Percentiles rank a stretch among this genome's conserved stretches.
phyloP scores from a whole-genome alignment of 257 asterid genomes.

The Nicotiana attenuata region DNA sequence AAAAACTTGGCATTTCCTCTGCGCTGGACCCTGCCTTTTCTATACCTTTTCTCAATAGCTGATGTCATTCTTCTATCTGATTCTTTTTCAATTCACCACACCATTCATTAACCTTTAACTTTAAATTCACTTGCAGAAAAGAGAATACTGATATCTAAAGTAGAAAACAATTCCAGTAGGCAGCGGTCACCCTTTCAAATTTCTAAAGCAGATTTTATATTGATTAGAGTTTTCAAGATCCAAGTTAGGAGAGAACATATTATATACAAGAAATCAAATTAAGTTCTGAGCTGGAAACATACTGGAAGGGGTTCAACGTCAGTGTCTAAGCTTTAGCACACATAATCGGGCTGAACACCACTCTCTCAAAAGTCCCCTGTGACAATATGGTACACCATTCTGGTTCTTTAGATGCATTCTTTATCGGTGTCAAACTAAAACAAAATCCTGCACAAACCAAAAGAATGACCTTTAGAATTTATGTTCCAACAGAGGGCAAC shows the following conservation, averaged over 20 bases:
- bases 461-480: neutral
- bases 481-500: neutral
- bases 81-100: neutral
- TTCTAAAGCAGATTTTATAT: neutral
- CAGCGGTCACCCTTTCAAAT: neutral
- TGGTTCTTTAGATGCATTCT: conserved; percentile 39
- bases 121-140: neutral
- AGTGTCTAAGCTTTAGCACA: conserved; percentile 38
- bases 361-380: conserved; percentile 68
- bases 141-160: no score
- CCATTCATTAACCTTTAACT: neutral
- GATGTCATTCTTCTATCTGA: neutral
- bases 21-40: neutral
- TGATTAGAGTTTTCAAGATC: neutral
- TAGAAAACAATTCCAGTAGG: no score
- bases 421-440: conserved; percentile 63
- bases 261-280: neutral
- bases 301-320: neutral
- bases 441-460: conserved; percentile 49
- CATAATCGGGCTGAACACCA: conserved; percentile 67
- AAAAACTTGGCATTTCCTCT: neutral
- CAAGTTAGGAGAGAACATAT: neutral
- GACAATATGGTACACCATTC: conserved; percentile 60
- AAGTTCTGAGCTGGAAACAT: neutral
- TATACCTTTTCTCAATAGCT: neutral